Evolutionary conservation across 1,284 basidiomycete genomes (phyloP).

Genomic region (Ceratobasidium sp.): DNA sequence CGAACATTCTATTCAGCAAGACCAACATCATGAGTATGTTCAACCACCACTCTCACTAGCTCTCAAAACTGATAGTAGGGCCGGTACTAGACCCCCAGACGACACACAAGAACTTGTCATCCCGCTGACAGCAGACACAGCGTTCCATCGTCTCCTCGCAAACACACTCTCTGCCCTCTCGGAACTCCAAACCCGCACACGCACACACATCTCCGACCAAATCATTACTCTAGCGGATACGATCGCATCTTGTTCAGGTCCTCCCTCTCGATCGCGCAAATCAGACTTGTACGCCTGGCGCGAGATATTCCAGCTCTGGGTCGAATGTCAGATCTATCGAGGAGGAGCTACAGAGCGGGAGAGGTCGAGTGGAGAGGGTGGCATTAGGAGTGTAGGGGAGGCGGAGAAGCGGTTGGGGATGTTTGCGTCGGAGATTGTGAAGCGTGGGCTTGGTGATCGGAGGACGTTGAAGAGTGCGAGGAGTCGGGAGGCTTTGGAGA

Average conservation of each 20-base stretch:
- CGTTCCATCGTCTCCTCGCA: constrained; percentile 83
- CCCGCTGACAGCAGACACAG: constrained; percentile 81
- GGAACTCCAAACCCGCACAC: constrained; percentile 69
- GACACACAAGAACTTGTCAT: constrained; percentile 73
- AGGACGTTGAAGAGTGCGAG: constrained; percentile 70
- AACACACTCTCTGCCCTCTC: constrained; percentile 77
- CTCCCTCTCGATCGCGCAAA: constrained; percentile 60
- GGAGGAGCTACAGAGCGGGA: constrained; percentile 83
- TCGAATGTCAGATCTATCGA: constrained; percentile 84
- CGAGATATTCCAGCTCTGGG: constrained; percentile 88
- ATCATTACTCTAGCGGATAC: constrained; percentile 69
- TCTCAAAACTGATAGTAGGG: not conserved
- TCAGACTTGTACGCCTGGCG: constrained; percentile 92
- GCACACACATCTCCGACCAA: constrained; percentile 70
- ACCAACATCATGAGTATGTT: not conserved
- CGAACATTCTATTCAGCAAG: not conserved
- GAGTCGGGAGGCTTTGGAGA: constrained; percentile 74
- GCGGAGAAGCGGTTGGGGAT: constrained; percentile 75
- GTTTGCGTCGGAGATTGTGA: constrained; percentile 76
- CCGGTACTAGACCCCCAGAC: constrained; percentile 27
- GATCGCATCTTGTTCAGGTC: constrained; percentile 71
- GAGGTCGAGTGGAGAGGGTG: constrained; percentile 55
- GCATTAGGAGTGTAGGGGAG: constrained; percentile 65
- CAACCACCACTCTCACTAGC: not conserved
- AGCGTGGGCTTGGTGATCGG: constrained; percentile 67